Evolutionary conservation across 1,139 yeast genomes (phyloP), one percentile per base, ranked within the genome.

Genomic region (Neolecta irregularis): DNA sequence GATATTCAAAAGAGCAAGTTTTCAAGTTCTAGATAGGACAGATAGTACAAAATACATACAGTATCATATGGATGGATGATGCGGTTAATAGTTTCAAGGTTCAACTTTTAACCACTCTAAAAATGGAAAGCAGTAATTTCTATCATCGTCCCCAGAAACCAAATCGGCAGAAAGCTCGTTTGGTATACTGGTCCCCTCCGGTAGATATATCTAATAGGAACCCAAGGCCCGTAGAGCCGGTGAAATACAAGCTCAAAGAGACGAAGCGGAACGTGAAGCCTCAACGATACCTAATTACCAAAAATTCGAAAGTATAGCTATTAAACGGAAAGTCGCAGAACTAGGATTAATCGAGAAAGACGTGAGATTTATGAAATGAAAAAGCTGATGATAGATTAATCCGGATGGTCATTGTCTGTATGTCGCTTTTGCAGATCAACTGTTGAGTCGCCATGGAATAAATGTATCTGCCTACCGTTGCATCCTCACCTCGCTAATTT

Each of bases 381-480:
- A n/a, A 26, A 12, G 9, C 9, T 15, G 11, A 12, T 21, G 58
- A 57, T 32, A 41, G 42, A 79, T 85, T 34, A 61, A 65, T 41
- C 93, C 96, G 0, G 96, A 88, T 55, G 98, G 98, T 0, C 91
- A 88, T 55, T 88, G 98, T 61, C 59, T 88, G 30, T 88, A 81
- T 60, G 80, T 85, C 2, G 76, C 94, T 0, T 66, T 88, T 16
- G 64, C 72, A 25, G 94, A 88, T 51, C 96, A 88, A 51, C 56
- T 88, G 39, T 47, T 52, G 26, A 41, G 49, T 3, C 66, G 91
- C 30, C 78, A 68, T 24, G 56, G 50, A 2, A 48, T 60, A 8
- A 53, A 53, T 0, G 54, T 50, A 28, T 5, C 61, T 63, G 36
- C 69, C 22, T 5, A 6, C 22, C 22, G 20, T 15, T 12, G 6